A percentile compares a stretch with the other conserved stretches of the same genome.
Conservation (phyloP, 495 filamentous ascomycete genomes). For the Penicillium dipodomyicola region DNA sequence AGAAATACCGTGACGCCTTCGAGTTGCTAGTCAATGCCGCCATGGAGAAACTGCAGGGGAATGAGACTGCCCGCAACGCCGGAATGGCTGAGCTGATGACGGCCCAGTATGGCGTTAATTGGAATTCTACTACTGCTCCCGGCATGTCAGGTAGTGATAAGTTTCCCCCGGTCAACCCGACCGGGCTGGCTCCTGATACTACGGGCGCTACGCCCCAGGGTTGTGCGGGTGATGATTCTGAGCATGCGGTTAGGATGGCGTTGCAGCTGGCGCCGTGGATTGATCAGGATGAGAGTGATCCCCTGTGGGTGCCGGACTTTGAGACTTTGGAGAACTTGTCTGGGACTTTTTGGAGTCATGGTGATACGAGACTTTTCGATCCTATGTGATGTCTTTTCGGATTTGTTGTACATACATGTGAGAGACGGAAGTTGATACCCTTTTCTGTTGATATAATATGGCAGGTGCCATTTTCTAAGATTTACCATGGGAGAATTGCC, state of each 20-base stretch:
- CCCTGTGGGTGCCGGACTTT: conserved; percentile 49
- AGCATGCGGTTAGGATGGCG: conserved; percentile 46
- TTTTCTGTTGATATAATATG: background rate
- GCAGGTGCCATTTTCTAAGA: background rate
- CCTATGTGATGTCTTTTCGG: conserved; percentile 25
- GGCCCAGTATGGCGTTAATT: conserved; percentile 30
- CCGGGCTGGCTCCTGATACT: conserved; percentile 17
- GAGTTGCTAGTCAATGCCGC: conserved; percentile 53
- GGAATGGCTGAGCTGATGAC: conserved; percentile 47
- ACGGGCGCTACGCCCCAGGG: conserved; percentile 5
- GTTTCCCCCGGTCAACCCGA: conserved; percentile 14
- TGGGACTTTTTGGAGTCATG: conserved; percentile 35
- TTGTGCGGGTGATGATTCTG: conserved; percentile 16
- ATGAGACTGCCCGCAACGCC: conserved; percentile 36
- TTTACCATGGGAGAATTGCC: background rate
- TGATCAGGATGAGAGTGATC: conserved; percentile 41
- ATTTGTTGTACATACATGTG: background rate
- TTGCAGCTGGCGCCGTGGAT: conserved; percentile 48
- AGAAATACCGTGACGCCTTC: conserved; percentile 55
- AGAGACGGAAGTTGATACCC: background rate
- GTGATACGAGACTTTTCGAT: conserved; percentile 37
- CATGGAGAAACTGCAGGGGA: conserved; percentile 51
- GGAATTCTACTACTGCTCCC: conserved; percentile 14
- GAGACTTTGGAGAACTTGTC: conserved; percentile 44
- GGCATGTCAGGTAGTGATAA: conserved; percentile 22